A percentile compares a stretch with the other conserved stretches of the same genome.
Conservation (phyloP, 2,329 filamentous ascomycete genomes). For the Penicillium brevicompactum region DNA sequence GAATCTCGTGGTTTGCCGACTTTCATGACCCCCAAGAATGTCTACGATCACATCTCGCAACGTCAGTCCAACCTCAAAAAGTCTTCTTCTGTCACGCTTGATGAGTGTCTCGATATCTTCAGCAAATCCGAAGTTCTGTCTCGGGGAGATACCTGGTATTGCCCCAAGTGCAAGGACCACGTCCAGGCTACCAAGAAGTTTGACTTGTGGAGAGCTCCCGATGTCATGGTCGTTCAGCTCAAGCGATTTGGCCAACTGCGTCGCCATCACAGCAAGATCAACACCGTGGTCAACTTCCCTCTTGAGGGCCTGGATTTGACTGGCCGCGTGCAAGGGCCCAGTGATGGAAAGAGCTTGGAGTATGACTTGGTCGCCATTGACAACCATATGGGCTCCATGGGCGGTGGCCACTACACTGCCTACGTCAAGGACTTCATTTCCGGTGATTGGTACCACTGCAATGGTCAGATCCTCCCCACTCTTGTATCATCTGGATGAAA, state of each 20-base stretch:
- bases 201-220: constrained; percentile 93
- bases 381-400: constrained; percentile 90
- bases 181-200: constrained; percentile 93
- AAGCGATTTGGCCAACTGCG: constrained; percentile 83
- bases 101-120: constrained; percentile 92
- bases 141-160: constrained; percentile 97
- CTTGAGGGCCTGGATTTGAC: constrained; percentile 83
- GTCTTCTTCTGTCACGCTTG: constrained; percentile 76
- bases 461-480: constrained; percentile 62
- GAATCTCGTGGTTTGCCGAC: constrained; percentile 63
- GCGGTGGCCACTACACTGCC: constrained; percentile 94
- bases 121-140: constrained; percentile 91
- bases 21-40: constrained; percentile 55
- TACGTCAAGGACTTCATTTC: constrained; percentile 91
- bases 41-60: constrained; percentile 57
- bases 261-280: constrained; percentile 84
- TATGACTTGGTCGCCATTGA: constrained; percentile 97
- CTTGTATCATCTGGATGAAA: background rate
- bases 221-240: constrained; percentile 91
- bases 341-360: constrained; percentile 77
- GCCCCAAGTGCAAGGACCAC: constrained; percentile 91
- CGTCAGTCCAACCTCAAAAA: constrained; percentile 62
- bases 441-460: constrained; percentile 91
- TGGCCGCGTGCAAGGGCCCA: constrained; percentile 74
- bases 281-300: constrained; percentile 88